Conservation (phyloP, 495 filamentous ascomycete species). For the Aspergillus funiculosus region DNA sequence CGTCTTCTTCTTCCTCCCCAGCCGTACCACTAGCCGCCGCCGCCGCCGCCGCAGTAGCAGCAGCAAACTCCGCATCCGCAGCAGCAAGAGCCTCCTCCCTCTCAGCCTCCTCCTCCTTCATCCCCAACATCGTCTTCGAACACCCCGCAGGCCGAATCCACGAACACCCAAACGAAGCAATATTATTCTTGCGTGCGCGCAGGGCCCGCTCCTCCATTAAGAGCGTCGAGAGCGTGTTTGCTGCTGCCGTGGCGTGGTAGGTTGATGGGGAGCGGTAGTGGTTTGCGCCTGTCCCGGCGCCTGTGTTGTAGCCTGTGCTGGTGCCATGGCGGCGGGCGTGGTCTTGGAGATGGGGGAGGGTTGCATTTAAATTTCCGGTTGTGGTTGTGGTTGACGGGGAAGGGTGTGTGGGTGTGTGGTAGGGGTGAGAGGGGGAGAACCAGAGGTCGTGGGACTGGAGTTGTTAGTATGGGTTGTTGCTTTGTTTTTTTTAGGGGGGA, state of each 20-base stretch:
- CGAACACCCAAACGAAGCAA: slow-evolving; percentile 65
- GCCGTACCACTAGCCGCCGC: slow-evolving; percentile 25
- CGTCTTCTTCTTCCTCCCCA: slow-evolving; percentile 23
- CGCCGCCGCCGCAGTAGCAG: slow-evolving; percentile 54
- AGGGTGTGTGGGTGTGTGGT: slow-evolving; percentile 3
- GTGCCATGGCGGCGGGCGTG: slow-evolving; percentile 3
- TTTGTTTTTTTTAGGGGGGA: neutral
- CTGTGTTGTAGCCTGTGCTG: neutral
- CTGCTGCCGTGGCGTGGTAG: slow-evolving; percentile 21
- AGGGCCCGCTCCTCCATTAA: slow-evolving; percentile 62
- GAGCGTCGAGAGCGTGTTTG: slow-evolving; percentile 53
- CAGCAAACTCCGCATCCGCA: slow-evolving; percentile 59
- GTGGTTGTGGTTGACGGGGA: slow-evolving; percentile 23
- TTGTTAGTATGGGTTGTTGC: slow-evolving; percentile 7
- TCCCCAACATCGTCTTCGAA: slow-evolving; percentile 66
- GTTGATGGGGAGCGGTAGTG: slow-evolving; percentile 35
- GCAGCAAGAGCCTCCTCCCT: slow-evolving; percentile 71
- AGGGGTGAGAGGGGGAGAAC: slow-evolving; percentile 53
- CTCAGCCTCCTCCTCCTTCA: slow-evolving; percentile 74
- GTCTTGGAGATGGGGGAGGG: slow-evolving; percentile 10
- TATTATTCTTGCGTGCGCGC: slow-evolving; percentile 61
- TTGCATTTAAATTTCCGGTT: slow-evolving; percentile 14
- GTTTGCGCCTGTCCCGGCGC: neutral
- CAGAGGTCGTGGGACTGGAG: slow-evolving; percentile 63
- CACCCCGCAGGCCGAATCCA: slow-evolving; percentile 79